A percentile compares a stretch with the other conserved stretches of the same genome.
Evolutionary conservation across 169 alveolate species (phyloP).

Genomic region (Eimeria falciformis): DNA sequence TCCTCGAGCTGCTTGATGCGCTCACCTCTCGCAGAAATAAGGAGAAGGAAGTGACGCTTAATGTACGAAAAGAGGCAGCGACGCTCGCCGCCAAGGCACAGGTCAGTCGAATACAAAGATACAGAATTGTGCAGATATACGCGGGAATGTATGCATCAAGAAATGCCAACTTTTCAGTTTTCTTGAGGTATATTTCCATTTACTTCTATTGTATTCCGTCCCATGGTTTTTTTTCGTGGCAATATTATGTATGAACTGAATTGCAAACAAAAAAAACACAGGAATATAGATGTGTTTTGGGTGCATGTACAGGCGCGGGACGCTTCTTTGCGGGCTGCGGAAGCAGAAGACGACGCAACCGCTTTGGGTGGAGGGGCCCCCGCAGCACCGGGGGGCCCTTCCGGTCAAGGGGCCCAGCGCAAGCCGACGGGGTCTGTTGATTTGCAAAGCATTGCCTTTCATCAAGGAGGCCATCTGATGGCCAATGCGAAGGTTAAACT

Average conservation of each 20-base stretch:
- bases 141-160: not conserved
- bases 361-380: slow-evolving; percentile 73
- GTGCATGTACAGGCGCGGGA: slow-evolving; percentile 68
- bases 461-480: slow-evolving; percentile 92
- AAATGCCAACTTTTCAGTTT: not conserved
- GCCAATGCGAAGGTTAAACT: slow-evolving; percentile 92
- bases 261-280: no score
- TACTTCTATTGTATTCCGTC: not conserved
- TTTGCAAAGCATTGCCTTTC: slow-evolving; percentile 88
- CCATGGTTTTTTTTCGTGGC: not conserved
- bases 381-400: slow-evolving; percentile 54
- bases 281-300: no score
- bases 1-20: slow-evolving; percentile 89
- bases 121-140: slow-evolving; percentile 58
- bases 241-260: no score
- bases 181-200: not conserved
- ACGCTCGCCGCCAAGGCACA: slow-evolving; percentile 83
- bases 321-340: slow-evolving; percentile 75
- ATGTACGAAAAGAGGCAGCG: slow-evolving; percentile 89
- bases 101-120: slow-evolving; percentile 14
- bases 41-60: slow-evolving; percentile 86
- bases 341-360: slow-evolving; percentile 75
- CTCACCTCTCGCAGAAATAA: slow-evolving; percentile 84
- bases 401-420: slow-evolving; percentile 57
- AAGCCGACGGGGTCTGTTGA: slow-evolving; percentile 83